Percentiles rank a stretch among this genome's conserved stretches.
Conservation (phyloP, 208 protist species). For the Porcisia deanei region DNA sequence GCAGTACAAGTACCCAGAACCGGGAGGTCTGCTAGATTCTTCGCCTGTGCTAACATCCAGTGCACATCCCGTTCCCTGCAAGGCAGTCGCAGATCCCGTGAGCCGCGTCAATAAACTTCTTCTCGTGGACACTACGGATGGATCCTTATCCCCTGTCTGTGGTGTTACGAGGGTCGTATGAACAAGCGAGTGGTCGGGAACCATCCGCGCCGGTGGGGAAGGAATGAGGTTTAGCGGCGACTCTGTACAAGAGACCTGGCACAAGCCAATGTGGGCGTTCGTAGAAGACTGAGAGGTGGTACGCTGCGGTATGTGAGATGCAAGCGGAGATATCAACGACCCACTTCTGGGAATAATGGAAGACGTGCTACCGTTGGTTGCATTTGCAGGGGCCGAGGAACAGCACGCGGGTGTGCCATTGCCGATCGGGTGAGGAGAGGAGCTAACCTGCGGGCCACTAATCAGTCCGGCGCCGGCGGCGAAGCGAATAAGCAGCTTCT, state of each 20-base stretch:
- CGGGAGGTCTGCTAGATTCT: background rate
- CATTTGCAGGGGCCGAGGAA: background rate
- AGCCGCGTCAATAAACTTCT: background rate
- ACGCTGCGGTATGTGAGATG: background rate
- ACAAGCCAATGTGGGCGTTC: background rate
- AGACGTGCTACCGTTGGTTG: background rate
- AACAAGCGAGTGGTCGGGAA: background rate
- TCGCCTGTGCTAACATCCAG: background rate
- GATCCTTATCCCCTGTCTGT: background rate
- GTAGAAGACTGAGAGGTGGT: background rate
- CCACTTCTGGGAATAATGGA: background rate
- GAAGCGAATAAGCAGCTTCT: conserved; percentile 22
- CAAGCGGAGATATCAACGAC: background rate
- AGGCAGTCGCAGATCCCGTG: background rate
- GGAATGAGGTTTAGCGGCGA: background rate
- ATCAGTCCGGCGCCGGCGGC: background rate
- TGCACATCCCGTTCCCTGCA: background rate
- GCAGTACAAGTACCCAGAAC: conserved; percentile 26
- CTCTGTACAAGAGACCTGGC: background rate
- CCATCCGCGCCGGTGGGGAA: background rate
- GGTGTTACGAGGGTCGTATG: background rate
- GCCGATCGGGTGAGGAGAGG: background rate
- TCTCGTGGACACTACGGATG: background rate
- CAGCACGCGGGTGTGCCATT: background rate
- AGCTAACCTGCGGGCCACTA: background rate